Conservation (phyloP, 1,284 basidiomycete species). For the Apiotrichum porosum region DNA sequence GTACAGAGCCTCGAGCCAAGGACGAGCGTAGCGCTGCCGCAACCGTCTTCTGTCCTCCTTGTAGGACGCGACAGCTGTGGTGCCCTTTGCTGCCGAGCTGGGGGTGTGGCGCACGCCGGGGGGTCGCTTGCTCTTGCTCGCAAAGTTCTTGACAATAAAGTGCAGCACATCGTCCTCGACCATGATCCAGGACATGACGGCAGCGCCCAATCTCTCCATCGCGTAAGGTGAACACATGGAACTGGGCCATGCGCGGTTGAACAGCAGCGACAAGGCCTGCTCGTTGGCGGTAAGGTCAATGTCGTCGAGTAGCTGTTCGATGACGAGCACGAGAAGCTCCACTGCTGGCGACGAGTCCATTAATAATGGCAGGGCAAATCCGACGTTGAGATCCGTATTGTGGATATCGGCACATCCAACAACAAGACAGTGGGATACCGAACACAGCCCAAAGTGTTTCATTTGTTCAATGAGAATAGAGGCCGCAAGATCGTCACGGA, state of each 20-base stretch:
- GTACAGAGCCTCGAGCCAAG: slow-evolving; percentile 64
- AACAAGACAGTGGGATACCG: slow-evolving; percentile 41
- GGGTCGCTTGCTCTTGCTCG: slow-evolving; percentile 42
- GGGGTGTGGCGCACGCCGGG: slow-evolving; percentile 60
- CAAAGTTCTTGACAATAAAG: slow-evolving; percentile 34
- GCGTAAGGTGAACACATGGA: slow-evolving; percentile 65
- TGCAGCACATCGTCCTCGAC: slow-evolving; percentile 51
- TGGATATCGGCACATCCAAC: background rate
- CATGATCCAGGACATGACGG: slow-evolving; percentile 51
- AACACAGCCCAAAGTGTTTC: slow-evolving; percentile 57
- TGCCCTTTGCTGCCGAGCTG: slow-evolving; percentile 53
- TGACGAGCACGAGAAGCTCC: slow-evolving; percentile 62
- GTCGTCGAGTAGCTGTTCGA: slow-evolving; percentile 66
- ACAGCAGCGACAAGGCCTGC: slow-evolving; percentile 61
- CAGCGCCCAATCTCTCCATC: slow-evolving; percentile 47
- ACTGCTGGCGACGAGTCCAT: slow-evolving; percentile 67
- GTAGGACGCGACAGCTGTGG: slow-evolving; percentile 51
- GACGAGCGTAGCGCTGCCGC: slow-evolving; percentile 55
- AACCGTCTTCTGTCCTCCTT: slow-evolving; percentile 61
- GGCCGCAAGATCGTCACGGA: slow-evolving; percentile 56
- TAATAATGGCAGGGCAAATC: slow-evolving; percentile 63
- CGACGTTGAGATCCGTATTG: background rate
- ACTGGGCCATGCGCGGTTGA: slow-evolving; percentile 65
- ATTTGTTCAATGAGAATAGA: slow-evolving; percentile 59
- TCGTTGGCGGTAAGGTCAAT: slow-evolving; percentile 69